Evolutionary conservation across 257 asterid genomes (phyloP).

Genomic region (Solanum dulcamara): DNA sequence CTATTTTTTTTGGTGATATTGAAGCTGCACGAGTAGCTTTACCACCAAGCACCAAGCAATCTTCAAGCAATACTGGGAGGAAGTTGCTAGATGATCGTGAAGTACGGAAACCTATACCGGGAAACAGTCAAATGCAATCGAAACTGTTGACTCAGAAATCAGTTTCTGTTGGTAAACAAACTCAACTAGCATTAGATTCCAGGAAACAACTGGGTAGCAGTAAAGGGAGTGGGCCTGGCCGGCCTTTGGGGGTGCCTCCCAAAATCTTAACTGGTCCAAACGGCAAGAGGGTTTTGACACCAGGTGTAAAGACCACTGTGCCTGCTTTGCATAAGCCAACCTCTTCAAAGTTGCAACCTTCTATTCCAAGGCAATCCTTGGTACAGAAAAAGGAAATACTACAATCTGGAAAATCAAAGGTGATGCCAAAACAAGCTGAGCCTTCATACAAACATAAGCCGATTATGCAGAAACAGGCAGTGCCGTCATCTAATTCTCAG

Average conservation of each 20-base stretch:
- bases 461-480: conserved; percentile 16
- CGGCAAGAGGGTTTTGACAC: conserved; percentile 24
- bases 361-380: conserved; percentile 29
- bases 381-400: conserved; percentile 24
- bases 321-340: conserved; percentile 22
- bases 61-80: conserved; percentile 20
- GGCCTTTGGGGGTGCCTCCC: conserved; percentile 48
- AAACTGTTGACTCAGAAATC: conserved; percentile 25
- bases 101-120: conserved; percentile 11
- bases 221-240: conserved; percentile 65
- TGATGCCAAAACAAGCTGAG: background rate
- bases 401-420: conserved; percentile 38
- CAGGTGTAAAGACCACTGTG: conserved; percentile 19
- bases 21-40: conserved; percentile 41
- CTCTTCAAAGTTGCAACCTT: conserved; percentile 23
- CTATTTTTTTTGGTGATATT: conserved; percentile 48
- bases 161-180: conserved; percentile 15
- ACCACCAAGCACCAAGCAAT: conserved; percentile 29
- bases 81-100: conserved; percentile 28
- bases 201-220: conserved; percentile 36
- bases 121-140: conserved; percentile 23
- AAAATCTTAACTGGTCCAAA: conserved; percentile 22
- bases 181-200: conserved; percentile 15
- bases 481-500: conserved; percentile 37
- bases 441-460: background rate